Evolutionary conservation across 345 rosid species (phyloP).

Genomic region (Citrus maxima): DNA sequence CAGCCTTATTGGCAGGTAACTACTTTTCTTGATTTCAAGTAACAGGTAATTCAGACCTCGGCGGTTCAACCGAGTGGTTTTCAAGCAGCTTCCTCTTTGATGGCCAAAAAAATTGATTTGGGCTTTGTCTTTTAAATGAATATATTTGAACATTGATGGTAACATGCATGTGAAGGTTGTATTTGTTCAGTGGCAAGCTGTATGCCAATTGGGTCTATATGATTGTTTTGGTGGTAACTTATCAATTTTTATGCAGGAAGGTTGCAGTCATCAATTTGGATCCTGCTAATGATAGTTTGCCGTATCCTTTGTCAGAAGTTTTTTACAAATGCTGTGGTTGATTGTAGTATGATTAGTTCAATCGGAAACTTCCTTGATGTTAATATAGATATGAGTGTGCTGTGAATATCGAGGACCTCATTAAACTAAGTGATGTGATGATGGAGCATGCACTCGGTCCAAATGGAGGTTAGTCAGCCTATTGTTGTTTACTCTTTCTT

Average conservation of each 20-base stretch:
- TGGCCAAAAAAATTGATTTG: neutral
- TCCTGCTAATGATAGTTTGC: conserved; percentile 85
- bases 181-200: too few species aligned
- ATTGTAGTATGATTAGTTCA: neutral
- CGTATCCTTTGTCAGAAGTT: conserved; percentile 56
- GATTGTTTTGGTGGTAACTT: neutral
- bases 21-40: too few species aligned
- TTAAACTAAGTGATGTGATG: conserved; percentile 84
- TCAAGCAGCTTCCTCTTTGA: too few species aligned
- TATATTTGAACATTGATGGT: too few species aligned
- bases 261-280: conserved; percentile 90
- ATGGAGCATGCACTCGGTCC: conserved; percentile 87
- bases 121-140: neutral
- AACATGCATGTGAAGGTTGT: neutral
- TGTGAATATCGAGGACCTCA: conserved; percentile 76
- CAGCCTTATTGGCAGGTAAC: too few species aligned
- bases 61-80: too few species aligned
- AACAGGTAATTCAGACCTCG: too few species aligned
- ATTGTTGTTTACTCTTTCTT: neutral
- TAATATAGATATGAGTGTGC: conserved; percentile 74
- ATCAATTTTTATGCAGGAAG: conserved; percentile 51
- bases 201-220: neutral
- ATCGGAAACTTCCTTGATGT: conserved; percentile 37
- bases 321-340: neutral
- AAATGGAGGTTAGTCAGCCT: conserved; percentile 62